Evolutionary conservation across 1,284 basidiomycete species (phyloP), one percentile per base, ranked within the genome.

Genomic region (Lentinula novae-zelandiae): DNA sequence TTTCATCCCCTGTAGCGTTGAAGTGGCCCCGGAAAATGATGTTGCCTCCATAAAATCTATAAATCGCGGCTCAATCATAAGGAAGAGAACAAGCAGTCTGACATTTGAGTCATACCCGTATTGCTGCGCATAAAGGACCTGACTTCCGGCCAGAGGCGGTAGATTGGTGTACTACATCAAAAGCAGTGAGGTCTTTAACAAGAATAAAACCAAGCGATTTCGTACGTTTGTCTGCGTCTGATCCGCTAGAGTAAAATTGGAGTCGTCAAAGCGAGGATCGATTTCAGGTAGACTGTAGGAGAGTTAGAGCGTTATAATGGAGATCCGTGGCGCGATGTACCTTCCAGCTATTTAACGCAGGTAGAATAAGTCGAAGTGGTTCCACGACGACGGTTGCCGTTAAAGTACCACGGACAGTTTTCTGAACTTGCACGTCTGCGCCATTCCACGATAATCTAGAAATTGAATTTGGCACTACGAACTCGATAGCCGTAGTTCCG

Each of bases 21-120:
- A 85, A 85, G 57, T 78, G 77, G 10, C 82, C 83, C 22, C 82
- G 75, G 70, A 77, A 84, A 49, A 84, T 76, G 33, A 82, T 68
- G 60, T 81, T 76, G 1, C 78, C 78, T 5, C 77, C 79, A 60
- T 79, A 81, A 65, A 81, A 80, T 8, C 78, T 78, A 15, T 1
- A 62, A 22, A 56, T 36, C 39, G 22, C 17, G 15, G n/a, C 12
- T 46, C 42, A 39, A 27, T 48, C 22, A 7, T 38, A 39, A 42
- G 2, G 20, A 5, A 15, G 10, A 13, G 13, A 33, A 39, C 20
- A 36, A 56, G 31, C 27, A 17, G 31, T 12, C 33, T 52, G 20
- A 48, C 40, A 34, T 3, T 46, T 15, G 3, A 36, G 13, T 62
- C 71, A 27, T 63, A 80, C 79, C 78, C 80, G 60, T 82, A 81